Base-by-base conservation (phyloP, 495 filamentous ascomycete species). In the Arthonia radiata region DNA sequence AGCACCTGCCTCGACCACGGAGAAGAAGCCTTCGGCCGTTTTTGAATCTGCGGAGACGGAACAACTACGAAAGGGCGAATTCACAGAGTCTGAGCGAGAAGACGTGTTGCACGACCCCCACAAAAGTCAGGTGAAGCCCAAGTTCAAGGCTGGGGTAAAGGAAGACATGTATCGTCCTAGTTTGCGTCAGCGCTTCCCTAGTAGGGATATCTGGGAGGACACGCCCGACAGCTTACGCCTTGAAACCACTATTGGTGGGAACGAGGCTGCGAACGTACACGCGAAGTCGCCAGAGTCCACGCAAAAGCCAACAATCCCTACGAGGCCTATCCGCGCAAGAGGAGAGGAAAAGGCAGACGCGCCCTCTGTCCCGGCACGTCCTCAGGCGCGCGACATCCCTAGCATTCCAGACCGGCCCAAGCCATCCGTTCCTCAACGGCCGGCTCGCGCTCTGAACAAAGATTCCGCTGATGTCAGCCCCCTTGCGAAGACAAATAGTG, bases 131-230 rank as follows among this genome's bases (percentile, higher is more conserved):
- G 48, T 49, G 15, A 59, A 55, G 29, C 42, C 44, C 10, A 34
- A 44, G 22, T 46, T 54, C 36, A 50, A 48, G 13, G 41, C 45
- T 7, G 47, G 53, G 30, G 41, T 53, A 12, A 34, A 43, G n/a
- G 35, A 47, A 13, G 52, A 53, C 6, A 37, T 48, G 31, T 17
- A 32, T 3, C 56, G 64, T 5, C 57, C 67, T 3, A 53, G 56
- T 14, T 39, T 64, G 38, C 59, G 65, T 30, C 73, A 74, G 18
- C 63, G 81, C 4, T 99, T 99, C 43, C 86, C 86, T 4, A 92
- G 82, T 42, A 67, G 66, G 18, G 86, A 99, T 49, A 73, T 94
- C 24, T 99, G 86, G 86, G 86, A 99, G 52, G 86, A 99, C 42
- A 66, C 65, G 0, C 83, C 86, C 3, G 76, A 86, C 35, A 80